Conservation (phyloP, 768 basidiomycete genomes). For the Russula foetens region DNA sequence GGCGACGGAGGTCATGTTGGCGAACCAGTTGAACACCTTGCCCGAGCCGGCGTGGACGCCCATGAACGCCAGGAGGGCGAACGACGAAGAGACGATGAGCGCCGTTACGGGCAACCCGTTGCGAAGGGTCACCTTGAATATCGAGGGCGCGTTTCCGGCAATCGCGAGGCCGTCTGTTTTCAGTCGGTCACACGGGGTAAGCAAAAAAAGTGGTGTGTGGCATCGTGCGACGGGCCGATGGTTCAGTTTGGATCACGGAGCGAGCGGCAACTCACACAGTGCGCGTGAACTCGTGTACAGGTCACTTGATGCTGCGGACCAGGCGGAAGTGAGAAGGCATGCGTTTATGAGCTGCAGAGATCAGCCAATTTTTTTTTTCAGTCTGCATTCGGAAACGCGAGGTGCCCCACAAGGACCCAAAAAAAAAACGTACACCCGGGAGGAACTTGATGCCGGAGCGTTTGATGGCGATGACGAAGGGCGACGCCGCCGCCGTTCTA, state of each 20-base stretch:
- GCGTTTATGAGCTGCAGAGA: slow-evolving; percentile 63
- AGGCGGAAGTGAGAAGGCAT: slow-evolving; percentile 78
- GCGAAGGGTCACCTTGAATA: slow-evolving; percentile 63
- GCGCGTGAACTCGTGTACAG: slow-evolving; percentile 85
- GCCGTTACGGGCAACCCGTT: slow-evolving; percentile 72
- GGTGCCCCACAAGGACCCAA: not conserved
- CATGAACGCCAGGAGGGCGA: slow-evolving; percentile 78
- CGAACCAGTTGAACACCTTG: slow-evolving; percentile 72
- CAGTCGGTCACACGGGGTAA: not conserved
- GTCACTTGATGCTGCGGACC: slow-evolving; percentile 88
- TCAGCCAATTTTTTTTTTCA: not conserved
- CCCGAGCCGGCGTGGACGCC: slow-evolving; percentile 56
- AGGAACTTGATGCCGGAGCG: slow-evolving; percentile 80
- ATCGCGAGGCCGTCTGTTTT: slow-evolving; percentile 69
- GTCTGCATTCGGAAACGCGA: not conserved
- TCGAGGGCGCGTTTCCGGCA: slow-evolving; percentile 71
- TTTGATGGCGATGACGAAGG: slow-evolving; percentile 87
- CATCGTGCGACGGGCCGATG: not conserved
- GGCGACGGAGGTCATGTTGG: slow-evolving; percentile 47
- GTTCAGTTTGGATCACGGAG: not conserved
- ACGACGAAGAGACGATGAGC: slow-evolving; percentile 58
- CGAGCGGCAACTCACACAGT: slow-evolving; percentile 57
- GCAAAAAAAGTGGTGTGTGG: not conserved
- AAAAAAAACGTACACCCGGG: slow-evolving; percentile 55
- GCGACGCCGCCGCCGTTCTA: slow-evolving; percentile 65